phyloP scores from a whole-genome alignment of 768 basidiomycete genomes.

The Amyloporia xantha region DNA sequence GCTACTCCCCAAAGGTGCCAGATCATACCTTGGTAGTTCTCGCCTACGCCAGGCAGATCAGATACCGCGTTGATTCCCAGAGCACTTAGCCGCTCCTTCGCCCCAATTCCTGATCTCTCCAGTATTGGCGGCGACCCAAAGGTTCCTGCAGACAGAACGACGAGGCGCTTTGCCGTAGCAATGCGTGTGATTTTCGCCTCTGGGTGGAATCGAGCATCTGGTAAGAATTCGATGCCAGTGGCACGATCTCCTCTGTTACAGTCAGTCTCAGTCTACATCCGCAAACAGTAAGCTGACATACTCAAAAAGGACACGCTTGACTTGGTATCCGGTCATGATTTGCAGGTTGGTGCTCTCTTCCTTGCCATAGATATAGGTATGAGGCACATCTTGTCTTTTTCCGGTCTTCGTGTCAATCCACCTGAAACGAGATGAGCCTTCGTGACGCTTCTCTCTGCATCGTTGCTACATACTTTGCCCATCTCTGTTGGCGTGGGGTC shows the following conservation, averaged over 20 bases:
- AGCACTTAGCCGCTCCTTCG: constrained; percentile 21
- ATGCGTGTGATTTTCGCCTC: constrained; percentile 9
- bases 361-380: constrained; percentile 30
- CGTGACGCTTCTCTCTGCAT: not conserved
- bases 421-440: too few species aligned
- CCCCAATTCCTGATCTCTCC: constrained; percentile 44
- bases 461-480: constrained; percentile 41
- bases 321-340: constrained; percentile 25
- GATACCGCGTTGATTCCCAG: constrained; percentile 25
- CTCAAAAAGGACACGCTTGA: constrained; percentile 32
- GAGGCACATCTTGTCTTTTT: constrained; percentile 48
- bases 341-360: constrained; percentile 25
- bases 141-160: constrained; percentile 33
- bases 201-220: constrained; percentile 21
- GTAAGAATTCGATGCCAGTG: constrained; percentile 30
- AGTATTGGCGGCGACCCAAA: constrained; percentile 45
- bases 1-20: too few species aligned
- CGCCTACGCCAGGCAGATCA: constrained; percentile 37
- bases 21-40: constrained; percentile 36
- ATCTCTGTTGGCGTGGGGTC: constrained; percentile 36
- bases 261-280: too few species aligned
- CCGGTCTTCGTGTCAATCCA: constrained; percentile 48
- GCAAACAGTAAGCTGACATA: constrained; percentile 15
- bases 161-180: constrained; percentile 28
- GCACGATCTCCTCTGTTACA: constrained; percentile 29